Percentiles rank a stretch among this genome's conserved stretches.
Evolutionary conservation across 495 filamentous ascomycete species (phyloP).

Genomic region (Xylaria grammica): DNA sequence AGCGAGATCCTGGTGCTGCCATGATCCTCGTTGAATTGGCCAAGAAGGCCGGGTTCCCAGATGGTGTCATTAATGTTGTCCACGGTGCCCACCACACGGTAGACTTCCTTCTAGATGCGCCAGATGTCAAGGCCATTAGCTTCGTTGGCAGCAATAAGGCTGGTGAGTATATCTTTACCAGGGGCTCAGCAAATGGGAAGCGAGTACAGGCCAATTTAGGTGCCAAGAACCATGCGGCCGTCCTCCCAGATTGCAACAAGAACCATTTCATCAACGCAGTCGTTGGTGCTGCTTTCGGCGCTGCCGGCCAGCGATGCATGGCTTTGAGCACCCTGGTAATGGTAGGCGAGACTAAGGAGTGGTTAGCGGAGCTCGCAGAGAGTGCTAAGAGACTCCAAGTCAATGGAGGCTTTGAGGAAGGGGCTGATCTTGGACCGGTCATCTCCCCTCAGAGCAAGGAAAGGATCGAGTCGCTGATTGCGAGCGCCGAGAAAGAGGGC

Average conservation of each 20-base stretch:
- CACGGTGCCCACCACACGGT: conserved; percentile 91
- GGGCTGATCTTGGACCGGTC: conserved; percentile 94
- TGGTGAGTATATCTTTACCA: conserved; percentile 93
- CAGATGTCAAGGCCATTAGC: conserved; percentile 95
- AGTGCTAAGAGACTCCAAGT: conserved; percentile 88
- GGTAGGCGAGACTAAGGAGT: conserved; percentile 92
- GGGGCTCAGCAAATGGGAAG: conserved; percentile 88
- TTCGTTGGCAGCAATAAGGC: conserved; percentile 97
- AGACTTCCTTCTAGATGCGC: conserved; percentile 96
- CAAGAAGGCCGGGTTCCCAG: conserved; percentile 89
- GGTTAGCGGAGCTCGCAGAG: conserved; percentile 90
- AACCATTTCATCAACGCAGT: conserved; percentile 96
- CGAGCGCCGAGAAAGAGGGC: conserved; percentile 88
- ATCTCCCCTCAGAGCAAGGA: conserved; percentile 92
- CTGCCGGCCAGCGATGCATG: conserved; percentile 98
- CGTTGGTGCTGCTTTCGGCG: conserved; percentile 92
- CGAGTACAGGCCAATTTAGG: conserved; percentile 97
- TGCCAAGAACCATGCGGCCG: conserved; percentile 97
- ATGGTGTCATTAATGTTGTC: conserved; percentile 92
- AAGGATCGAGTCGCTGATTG: conserved; percentile 87
- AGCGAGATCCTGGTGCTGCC: conserved; percentile 95
- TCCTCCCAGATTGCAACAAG: conserved; percentile 97
- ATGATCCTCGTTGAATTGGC: conserved; percentile 97
- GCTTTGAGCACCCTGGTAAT: conserved; percentile 91
- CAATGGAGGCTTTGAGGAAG: conserved; percentile 93